Percentiles rank a stretch among this genome's conserved stretches.
Evolutionary conservation across 2,329 filamentous ascomycete genomes (phyloP).

Genomic region (Penicillium italicum): DNA sequence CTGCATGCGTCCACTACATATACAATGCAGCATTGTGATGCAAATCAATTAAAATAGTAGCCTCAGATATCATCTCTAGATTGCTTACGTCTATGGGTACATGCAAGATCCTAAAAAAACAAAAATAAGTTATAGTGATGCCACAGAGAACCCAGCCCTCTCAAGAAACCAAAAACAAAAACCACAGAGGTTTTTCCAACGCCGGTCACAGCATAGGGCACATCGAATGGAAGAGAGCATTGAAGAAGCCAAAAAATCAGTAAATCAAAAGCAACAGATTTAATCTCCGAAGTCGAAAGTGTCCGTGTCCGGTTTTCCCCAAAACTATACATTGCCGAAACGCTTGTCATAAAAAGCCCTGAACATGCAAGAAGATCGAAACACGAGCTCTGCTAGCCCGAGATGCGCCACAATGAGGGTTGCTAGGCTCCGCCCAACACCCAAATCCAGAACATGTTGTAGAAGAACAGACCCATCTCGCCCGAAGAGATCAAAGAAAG

Average conservation of each 20-base stretch:
- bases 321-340: constrained; percentile 26
- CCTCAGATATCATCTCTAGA: constrained; percentile 21
- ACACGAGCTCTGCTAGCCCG: constrained; percentile 1
- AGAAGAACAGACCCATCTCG: constrained; percentile 13
- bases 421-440: constrained; percentile 12
- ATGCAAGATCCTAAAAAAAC: constrained; percentile 18
- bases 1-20: constrained; percentile 17
- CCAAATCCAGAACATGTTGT: constrained; percentile 4
- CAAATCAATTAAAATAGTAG: neutral
- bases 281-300: constrained; percentile 12
- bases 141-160: constrained; percentile 23
- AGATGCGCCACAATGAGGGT: constrained; percentile 8
- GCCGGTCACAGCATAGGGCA: constrained; percentile 20
- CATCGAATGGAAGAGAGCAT: constrained; percentile 8
- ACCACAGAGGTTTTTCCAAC: constrained; percentile 16
- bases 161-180: constrained; percentile 7
- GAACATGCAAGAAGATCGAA: constrained; percentile 20
- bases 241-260: constrained; percentile 7
- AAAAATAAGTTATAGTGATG: constrained; percentile 17
- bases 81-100: constrained; percentile 30
- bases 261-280: constrained; percentile 6
- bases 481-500: constrained; percentile 12
- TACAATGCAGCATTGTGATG: neutral
- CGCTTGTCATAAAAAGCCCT: constrained; percentile 17
- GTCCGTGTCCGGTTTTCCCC: constrained; percentile 5